Evolutionary conservation across 2,329 filamentous ascomycete species (phyloP).

Genomic region (Teratosphaeriaceae sp.): DNA sequence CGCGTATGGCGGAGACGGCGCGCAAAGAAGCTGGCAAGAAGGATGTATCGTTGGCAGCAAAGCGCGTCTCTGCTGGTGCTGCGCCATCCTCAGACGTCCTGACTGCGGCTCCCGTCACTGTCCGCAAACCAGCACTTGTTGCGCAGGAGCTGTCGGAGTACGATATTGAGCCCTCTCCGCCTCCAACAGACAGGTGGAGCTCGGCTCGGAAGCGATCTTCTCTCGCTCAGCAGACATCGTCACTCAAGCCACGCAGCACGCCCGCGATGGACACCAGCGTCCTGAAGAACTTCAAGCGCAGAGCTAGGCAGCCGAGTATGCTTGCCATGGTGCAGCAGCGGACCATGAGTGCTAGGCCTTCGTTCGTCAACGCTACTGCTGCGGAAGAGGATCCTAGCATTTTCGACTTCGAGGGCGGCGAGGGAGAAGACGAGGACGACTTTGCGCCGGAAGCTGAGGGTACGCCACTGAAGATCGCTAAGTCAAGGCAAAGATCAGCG

Average conservation of each 20-base stretch:
- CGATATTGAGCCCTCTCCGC: conserved; percentile 25
- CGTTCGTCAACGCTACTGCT: conserved; percentile 25
- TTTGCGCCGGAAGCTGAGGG: conserved; percentile 62
- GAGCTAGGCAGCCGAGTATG: conserved; percentile 44
- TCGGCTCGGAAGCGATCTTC: conserved; percentile 25
- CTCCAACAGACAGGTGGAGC: conserved; percentile 25
- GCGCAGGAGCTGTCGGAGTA: conserved; percentile 13
- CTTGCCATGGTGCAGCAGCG: conserved; percentile 42
- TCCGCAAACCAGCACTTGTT: conserved; percentile 1
- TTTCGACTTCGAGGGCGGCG: conserved; percentile 21
- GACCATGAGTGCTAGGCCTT: conserved; percentile 19
- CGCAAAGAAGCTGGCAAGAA: conserved; percentile 11
- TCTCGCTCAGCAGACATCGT: conserved; percentile 33
- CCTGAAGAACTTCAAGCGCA: conserved; percentile 45
- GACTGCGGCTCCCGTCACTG: neutral
- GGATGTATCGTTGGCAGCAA: conserved; percentile 1
- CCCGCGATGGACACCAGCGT: conserved; percentile 40
- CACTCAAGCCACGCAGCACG: conserved; percentile 37
- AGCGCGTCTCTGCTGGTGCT: neutral
- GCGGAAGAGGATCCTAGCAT: conserved; percentile 33
- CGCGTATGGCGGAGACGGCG: conserved; percentile 27
- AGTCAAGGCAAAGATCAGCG: conserved; percentile 30
- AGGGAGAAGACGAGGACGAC: conserved; percentile 28
- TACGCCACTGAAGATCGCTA: conserved; percentile 52
- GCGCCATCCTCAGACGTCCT: conserved; percentile 10